These are phyloP conservation scores for Teratosphaeria pseudoeucalypti DNA, from an alignment of 2,329 filamentous ascomycete genomes.

Conservation along the genomic window DNA sequence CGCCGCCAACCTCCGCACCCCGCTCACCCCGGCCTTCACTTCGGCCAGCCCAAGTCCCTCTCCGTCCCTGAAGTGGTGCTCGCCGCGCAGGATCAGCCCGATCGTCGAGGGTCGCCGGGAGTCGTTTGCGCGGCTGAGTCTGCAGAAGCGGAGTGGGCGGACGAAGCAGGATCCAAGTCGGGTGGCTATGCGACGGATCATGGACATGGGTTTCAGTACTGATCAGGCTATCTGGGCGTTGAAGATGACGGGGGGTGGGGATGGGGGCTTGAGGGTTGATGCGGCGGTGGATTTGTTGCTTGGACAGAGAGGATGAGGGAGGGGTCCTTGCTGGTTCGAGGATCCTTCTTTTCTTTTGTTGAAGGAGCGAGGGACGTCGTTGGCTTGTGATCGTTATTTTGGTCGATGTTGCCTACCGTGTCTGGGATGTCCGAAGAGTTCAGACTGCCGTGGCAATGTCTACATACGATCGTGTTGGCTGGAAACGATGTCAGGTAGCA, in stretches of 20 bases:
- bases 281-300: slow-evolving; percentile 47
- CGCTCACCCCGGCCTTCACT: not conserved
- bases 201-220: slow-evolving; percentile 49
- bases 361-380: no score
- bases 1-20: not conserved
- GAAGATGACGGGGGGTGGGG: slow-evolving; percentile 50
- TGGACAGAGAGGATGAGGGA: slow-evolving; percentile 18
- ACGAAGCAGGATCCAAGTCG: slow-evolving; percentile 44
- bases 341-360: not conserved
- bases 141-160: slow-evolving; percentile 12
- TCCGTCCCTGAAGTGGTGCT: not conserved
- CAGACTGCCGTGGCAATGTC: no score
- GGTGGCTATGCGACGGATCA: slow-evolving; percentile 45
- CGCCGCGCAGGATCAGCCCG: slow-evolving; percentile 15
- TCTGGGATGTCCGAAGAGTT: not conserved
- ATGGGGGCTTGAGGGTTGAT: slow-evolving; percentile 48
- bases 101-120: slow-evolving; percentile 19
- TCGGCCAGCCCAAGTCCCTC: not conserved
- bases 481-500: not conserved
- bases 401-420: no score
- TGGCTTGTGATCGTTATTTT: no score
- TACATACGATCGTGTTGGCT: not conserved
- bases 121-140: slow-evolving; percentile 12
- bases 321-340: not conserved
- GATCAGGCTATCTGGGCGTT: slow-evolving; percentile 48